A percentile compares a stretch with the other conserved stretches of the same genome.
Conservation (phyloP, 106 monocot species). For the Allium fistulosum region DNA sequence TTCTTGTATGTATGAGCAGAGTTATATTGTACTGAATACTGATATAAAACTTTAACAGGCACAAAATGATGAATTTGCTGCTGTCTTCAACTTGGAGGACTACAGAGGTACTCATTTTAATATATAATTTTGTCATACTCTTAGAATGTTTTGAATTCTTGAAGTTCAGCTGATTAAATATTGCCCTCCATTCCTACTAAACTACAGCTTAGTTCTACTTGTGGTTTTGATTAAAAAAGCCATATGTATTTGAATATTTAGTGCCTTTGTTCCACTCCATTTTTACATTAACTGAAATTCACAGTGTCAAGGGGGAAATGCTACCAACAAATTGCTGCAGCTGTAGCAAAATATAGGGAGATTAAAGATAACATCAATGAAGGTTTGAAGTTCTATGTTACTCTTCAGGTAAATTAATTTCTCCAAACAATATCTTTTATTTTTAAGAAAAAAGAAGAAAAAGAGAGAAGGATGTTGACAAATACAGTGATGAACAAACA, state of each 20-base stretch:
- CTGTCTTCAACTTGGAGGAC: conserved; percentile 88
- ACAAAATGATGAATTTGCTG: conserved; percentile 87
- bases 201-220: neutral
- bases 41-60: conserved; percentile 32
- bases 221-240: neutral
- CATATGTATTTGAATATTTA: neutral
- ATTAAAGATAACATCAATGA: no score
- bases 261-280: no score
- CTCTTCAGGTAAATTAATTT: no score
- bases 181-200: no score
- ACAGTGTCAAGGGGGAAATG: no score
- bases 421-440: no score
- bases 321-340: no score
- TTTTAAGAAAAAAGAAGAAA: neutral
- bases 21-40: neutral
- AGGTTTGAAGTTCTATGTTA: no score
- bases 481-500: conserved; percentile 10
- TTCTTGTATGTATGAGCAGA: no score
- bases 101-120: conserved; percentile 49
- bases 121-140: neutral
- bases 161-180: neutral
- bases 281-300: no score
- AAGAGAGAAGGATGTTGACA: neutral
- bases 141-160: neutral
- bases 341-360: no score